Evolutionary conservation across 2,329 filamentous ascomycete species (phyloP).

Genomic region (Exophiala viscosa): DNA sequence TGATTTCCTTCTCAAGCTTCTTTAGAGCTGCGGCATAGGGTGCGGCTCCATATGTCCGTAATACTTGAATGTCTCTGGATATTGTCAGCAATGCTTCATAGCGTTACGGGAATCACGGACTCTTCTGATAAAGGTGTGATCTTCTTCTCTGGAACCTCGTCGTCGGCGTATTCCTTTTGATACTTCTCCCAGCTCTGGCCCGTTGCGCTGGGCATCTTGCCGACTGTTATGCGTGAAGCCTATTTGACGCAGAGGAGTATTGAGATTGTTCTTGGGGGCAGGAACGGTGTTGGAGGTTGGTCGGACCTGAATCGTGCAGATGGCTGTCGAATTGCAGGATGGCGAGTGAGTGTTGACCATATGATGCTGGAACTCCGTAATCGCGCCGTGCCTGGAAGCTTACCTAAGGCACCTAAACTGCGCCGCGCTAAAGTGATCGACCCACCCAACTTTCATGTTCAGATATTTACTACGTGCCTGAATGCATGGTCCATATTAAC

Average conservation of each 20-base stretch:
- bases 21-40: constrained; percentile 91
- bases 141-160: constrained; percentile 99
- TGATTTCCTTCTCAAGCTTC: constrained; percentile 98
- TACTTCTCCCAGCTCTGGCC: constrained; percentile 98
- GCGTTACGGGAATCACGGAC: constrained; percentile 52
- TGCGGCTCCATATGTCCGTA: constrained; percentile 97
- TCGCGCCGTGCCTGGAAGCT: constrained; percentile 14
- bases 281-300: background rate
- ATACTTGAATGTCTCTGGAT: constrained; percentile 90
- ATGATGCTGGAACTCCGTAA: constrained; percentile 14
- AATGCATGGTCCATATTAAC: constrained; percentile 1
- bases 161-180: constrained; percentile 92
- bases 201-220: constrained; percentile 83
- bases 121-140: constrained; percentile 95
- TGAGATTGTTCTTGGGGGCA: background rate
- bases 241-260: background rate
- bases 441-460: constrained; percentile 7
- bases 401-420: background rate
- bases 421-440: background rate
- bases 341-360: constrained; percentile 8
- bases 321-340: constrained; percentile 7
- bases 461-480: constrained; percentile 14
- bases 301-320: background rate
- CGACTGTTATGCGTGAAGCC: background rate
- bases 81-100: constrained; percentile 33